A percentile compares a stretch with the other conserved stretches of the same genome.
Conservation (phyloP, 768 basidiomycete species). For the Naganishia onofrii region DNA sequence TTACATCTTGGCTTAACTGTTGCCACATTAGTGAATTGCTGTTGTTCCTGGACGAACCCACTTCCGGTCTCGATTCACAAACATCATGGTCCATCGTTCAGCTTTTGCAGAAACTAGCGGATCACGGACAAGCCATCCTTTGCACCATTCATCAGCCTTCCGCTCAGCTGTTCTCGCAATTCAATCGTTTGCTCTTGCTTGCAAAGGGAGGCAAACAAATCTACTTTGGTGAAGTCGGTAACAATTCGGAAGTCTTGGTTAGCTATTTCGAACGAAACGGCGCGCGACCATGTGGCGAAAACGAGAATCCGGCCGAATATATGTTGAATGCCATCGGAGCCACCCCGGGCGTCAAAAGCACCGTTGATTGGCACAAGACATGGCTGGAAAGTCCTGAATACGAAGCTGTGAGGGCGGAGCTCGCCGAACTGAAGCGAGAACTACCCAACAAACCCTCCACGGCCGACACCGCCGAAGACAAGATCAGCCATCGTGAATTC, state of each 20-base stretch:
- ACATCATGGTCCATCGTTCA: constrained; percentile 77
- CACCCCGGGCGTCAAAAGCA: constrained; percentile 60
- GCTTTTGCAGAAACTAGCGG: constrained; percentile 54
- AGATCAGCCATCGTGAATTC: constrained; percentile 44
- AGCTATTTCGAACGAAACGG: constrained; percentile 75
- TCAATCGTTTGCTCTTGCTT: constrained; percentile 60
- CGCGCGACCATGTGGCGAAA: constrained; percentile 63
- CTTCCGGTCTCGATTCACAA: constrained; percentile 66
- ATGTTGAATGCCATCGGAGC: constrained; percentile 79
- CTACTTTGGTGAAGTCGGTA: constrained; percentile 88
- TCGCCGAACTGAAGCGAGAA: constrained; percentile 56
- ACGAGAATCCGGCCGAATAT: constrained; percentile 65
- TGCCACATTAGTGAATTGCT: constrained; percentile 42
- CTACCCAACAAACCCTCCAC: constrained; percentile 50
- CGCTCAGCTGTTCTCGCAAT: constrained; percentile 78
- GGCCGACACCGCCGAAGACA: constrained; percentile 53
- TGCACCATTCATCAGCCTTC: constrained; percentile 56
- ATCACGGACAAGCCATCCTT: constrained; percentile 52
- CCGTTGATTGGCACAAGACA: constrained; percentile 64
- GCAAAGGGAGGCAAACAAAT: constrained; percentile 82
- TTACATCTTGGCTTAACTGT: neutral
- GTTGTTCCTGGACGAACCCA: constrained; percentile 58
- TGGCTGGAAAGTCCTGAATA: constrained; percentile 64
- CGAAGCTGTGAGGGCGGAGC: constrained; percentile 58
- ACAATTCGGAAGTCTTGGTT: constrained; percentile 65